Evolutionary conservation across 164 flowering plant genomes (phyloP).

Genomic region (grape (Vitis vinifera)): ASM3070453v1 NC_081811.1:4509001-4509500

Average conservation of each 20-base stretch:
- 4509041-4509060: conserved; percentile 8
- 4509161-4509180: conserved; percentile 6
- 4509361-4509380: no score
- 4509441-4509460: no score
- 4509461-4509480: no score
- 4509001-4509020: not conserved
- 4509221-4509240: conserved; percentile 10
- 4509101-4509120: conserved; percentile 22
- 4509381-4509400: no score
- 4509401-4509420: no score
- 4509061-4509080: conserved; percentile 3
- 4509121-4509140: conserved; percentile 20
- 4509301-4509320: conserved; percentile 1
- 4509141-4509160: not conserved
- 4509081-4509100: conserved; percentile 9
- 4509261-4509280: not conserved
- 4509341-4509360: not conserved
- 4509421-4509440: no score
- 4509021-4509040: not conserved
- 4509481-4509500: no score
- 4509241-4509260: conserved; percentile 26
- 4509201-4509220: not conserved
- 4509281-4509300: conserved; percentile 13
- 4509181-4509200: conserved; percentile 11
- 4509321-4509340: conserved; percentile 10